These are phyloP conservation scores for Penicillium taxi DNA, from an alignment of 495 filamentous ascomycete genomes.

Conservation along the genomic window DNA sequence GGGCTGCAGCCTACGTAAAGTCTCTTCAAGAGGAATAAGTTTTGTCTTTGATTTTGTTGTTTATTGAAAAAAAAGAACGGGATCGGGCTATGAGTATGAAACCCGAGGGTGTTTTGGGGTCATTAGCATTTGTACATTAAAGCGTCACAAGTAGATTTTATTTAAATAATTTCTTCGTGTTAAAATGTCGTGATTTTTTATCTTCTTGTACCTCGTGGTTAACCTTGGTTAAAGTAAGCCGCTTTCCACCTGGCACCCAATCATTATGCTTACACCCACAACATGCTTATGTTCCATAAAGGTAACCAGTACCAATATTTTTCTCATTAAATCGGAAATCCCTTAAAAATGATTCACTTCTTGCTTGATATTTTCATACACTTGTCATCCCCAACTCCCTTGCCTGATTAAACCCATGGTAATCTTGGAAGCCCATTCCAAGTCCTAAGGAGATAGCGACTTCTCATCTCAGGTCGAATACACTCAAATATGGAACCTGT, in stretches of 20 bases:
- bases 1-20: constrained; percentile 61
- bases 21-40: constrained; percentile 44
- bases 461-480: constrained; percentile 1
- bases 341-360: not conserved
- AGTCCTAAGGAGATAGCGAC: no score
- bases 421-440: no score
- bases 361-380: no score
- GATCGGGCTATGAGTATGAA: constrained; percentile 7
- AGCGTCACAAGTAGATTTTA: constrained; percentile 6
- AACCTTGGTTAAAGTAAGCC: not conserved
- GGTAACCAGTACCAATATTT: no score
- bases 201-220: no score
- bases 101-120: constrained; percentile 23
- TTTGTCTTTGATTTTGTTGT: constrained; percentile 1
- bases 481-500: no score
- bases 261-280: constrained; percentile 10
- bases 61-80: constrained; percentile 14
- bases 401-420: constrained; percentile 3
- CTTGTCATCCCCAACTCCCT: not conserved
- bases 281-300: no score
- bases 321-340: no score
- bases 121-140: constrained; percentile 29
- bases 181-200: no score
- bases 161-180: not conserved
- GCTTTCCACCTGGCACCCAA: constrained; percentile 10